Conservation (phyloP, 1,139 yeast genomes). For the Kodamaea fungicola region DNA sequence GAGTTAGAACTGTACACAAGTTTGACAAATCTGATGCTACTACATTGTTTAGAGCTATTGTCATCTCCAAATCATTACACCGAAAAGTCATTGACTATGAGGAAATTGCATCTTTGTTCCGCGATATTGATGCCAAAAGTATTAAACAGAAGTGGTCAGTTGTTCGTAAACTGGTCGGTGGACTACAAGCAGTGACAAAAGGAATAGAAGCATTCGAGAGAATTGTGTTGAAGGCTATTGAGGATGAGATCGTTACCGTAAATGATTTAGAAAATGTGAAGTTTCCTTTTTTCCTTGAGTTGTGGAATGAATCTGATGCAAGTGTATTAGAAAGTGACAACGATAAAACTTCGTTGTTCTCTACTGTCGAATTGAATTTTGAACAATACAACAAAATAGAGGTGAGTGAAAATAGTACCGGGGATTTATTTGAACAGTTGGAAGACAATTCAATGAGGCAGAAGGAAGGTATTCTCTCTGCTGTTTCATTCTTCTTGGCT, state of each 20-base stretch:
- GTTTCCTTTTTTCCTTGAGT: slow-evolving; percentile 44
- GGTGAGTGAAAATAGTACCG: slow-evolving; percentile 19
- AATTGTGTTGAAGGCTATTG: slow-evolving; percentile 50
- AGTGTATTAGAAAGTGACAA: slow-evolving; percentile 23
- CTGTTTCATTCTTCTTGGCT: slow-evolving; percentile 35
- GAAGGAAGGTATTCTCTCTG: slow-evolving; percentile 44
- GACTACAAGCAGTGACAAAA: slow-evolving; percentile 43
- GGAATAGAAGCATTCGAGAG: slow-evolving; percentile 60
- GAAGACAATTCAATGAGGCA: slow-evolving; percentile 53
- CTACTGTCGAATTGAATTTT: slow-evolving; percentile 24
- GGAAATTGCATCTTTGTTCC: slow-evolving; percentile 46
- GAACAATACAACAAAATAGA: slow-evolving; percentile 24
- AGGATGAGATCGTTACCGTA: slow-evolving; percentile 42
- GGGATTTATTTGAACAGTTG: slow-evolving; percentile 31
- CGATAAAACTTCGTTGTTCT: slow-evolving; percentile 37
- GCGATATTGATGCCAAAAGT: slow-evolving; percentile 30
- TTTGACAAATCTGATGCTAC: slow-evolving; percentile 47
- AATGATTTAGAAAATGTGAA: slow-evolving; percentile 49
- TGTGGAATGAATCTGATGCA: slow-evolving; percentile 56
- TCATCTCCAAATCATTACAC: slow-evolving; percentile 56
- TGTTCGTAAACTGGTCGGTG: slow-evolving; percentile 56
- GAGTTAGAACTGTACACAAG: slow-evolving; percentile 22
- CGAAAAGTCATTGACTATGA: slow-evolving; percentile 56
- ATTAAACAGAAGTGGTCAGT: slow-evolving; percentile 62
- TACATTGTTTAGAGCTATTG: slow-evolving; percentile 52